phyloP scores from a whole-genome alignment of 116 monocot species.

The Papilionanthe hybrid region DNA sequence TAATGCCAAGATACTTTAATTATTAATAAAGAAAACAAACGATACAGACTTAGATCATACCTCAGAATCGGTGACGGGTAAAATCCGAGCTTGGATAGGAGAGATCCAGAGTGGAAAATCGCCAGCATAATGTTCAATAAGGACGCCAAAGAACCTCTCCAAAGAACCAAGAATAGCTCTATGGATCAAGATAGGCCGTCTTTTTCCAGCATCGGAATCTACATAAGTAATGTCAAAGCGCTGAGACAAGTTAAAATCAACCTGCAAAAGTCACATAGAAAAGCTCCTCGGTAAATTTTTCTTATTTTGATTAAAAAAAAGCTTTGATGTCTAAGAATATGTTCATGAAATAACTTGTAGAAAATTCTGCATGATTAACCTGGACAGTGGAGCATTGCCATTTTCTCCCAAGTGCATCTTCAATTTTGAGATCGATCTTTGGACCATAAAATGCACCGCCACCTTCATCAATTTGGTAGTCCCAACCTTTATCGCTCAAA shows the following conservation, averaged over 20 bases:
- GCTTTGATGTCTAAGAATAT: background rate
- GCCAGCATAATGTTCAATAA: constrained; percentile 95
- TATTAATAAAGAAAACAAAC: background rate
- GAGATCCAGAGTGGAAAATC: constrained; percentile 96
- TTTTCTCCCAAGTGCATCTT: constrained; percentile 93
- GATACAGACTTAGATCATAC: constrained; percentile 21
- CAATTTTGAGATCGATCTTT: constrained; percentile 92
- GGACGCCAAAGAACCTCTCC: constrained; percentile 92
- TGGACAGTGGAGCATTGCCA: constrained; percentile 97
- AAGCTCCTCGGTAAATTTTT: background rate
- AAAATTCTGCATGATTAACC: constrained; percentile 20
- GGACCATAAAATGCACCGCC: constrained; percentile 99
- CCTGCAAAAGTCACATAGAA: constrained; percentile 36
- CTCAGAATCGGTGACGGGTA: constrained; percentile 86
- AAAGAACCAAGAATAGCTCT: constrained; percentile 91
- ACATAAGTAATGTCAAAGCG: constrained; percentile 89
- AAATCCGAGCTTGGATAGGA: constrained; percentile 80
- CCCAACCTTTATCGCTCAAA: constrained; percentile 88
- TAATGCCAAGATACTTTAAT: background rate
- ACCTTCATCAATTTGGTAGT: constrained; percentile 89
- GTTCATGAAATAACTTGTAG: background rate
- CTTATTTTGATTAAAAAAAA: background rate
- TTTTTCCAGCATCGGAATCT: constrained; percentile 73
- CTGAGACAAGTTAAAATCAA: constrained; percentile 94
- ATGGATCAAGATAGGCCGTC: constrained; percentile 92